Evolutionary conservation across 192 early-diverging fungal species (phyloP).

Genomic region (Geosiphon pyriformis): DNA sequence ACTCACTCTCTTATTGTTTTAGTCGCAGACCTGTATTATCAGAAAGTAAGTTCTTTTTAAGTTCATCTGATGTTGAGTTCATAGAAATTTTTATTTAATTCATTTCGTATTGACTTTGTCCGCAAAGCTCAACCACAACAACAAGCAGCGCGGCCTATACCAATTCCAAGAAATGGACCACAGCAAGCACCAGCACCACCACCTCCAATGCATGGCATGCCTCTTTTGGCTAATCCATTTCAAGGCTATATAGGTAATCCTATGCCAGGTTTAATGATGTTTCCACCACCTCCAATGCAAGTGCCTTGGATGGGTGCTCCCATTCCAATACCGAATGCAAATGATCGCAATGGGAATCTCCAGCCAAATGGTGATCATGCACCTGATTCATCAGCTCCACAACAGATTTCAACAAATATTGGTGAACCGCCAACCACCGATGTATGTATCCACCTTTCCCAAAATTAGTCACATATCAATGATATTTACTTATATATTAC

Average conservation of each 20-base stretch:
- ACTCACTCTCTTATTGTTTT: not conserved
- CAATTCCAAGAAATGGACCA: not conserved
- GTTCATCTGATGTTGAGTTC: too few species aligned
- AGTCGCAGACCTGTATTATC: slow-evolving; percentile 48
- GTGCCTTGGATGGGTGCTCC: not conserved
- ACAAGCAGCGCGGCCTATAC: slow-evolving; percentile 10
- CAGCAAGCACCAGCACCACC: slow-evolving; percentile 20
- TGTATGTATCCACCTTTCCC: too few species aligned
- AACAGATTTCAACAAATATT: too few species aligned
- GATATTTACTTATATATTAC: too few species aligned
- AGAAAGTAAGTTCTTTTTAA: slow-evolving; percentile 9
- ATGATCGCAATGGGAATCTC: not conserved
- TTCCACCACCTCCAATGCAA: slow-evolving; percentile 17
- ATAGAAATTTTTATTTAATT: not conserved
- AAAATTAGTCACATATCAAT: too few species aligned
- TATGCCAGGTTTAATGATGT: slow-evolving; percentile 5
- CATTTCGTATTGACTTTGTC: not conserved
- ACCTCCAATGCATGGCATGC: slow-evolving; percentile 4
- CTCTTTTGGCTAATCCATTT: slow-evolving; percentile 9
- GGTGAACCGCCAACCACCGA: not conserved
- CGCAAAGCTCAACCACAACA: slow-evolving; percentile 13
- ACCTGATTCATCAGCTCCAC: too few species aligned
- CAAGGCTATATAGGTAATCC: slow-evolving; percentile 4
- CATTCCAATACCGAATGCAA: not conserved
- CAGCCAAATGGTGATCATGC: slow-evolving; percentile 8